Conservation (phyloP, 2,329 filamentous ascomycete species). For the Cordyceps farinosa region DNA sequence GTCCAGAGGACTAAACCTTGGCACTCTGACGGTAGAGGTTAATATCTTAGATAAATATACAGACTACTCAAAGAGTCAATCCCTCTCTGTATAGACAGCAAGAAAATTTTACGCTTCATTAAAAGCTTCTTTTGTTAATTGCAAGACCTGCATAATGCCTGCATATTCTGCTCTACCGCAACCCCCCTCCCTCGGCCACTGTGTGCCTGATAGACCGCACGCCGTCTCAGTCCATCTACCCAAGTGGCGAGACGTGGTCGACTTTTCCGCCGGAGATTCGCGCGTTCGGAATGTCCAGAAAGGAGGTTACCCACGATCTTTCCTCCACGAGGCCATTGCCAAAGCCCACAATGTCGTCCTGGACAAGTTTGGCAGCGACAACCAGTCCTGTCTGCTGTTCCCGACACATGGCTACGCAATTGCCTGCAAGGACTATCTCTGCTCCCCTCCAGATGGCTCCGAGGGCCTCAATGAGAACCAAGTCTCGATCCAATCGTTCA, state of each 20-base stretch:
- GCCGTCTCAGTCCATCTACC: slow-evolving; percentile 10
- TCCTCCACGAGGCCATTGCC: slow-evolving; percentile 3
- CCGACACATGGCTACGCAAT: neutral
- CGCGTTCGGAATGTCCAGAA: neutral
- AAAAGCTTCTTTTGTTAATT: neutral
- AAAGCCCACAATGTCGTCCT: neutral
- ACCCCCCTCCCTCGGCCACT: neutral
- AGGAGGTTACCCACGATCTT: slow-evolving; percentile 4
- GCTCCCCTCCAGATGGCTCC: neutral
- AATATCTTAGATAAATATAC: neutral
- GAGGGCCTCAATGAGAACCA: neutral
- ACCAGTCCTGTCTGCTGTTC: neutral
- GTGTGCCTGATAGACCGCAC: slow-evolving; percentile 5
- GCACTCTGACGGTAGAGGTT: neutral
- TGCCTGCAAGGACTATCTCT: neutral
- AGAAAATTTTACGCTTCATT: neutral
- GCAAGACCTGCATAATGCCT: neutral
- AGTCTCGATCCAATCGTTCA: neutral
- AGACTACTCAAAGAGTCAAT: neutral
- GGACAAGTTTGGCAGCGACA: neutral
- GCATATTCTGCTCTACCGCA: neutral
- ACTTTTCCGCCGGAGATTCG: neutral
- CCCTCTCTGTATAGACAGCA: too few species aligned
- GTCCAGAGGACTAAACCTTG: neutral
- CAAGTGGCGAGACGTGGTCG: slow-evolving; percentile 4